Evolutionary conservation across 768 basidiomycete genomes (phyloP), one percentile per base, ranked within the genome.

Genomic region (Pleurotus tuber-regium): DNA sequence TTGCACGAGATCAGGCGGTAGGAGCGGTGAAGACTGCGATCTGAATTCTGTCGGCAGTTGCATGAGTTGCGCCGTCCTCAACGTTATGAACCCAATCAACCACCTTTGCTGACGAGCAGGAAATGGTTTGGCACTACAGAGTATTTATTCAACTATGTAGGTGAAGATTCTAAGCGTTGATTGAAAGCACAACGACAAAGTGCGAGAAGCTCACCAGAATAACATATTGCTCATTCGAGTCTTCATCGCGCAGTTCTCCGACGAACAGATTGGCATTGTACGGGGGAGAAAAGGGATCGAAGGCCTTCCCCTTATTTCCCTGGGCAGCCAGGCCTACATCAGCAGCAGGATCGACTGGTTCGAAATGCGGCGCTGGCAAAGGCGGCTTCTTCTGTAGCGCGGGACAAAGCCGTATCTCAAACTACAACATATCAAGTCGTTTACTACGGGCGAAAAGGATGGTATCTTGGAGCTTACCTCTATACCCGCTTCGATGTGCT

Each of bases 71-170:
- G 14, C 30, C 14, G 12, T 24, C 40, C 16, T 6, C 8, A 19
- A 5, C 23, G 23, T 19, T 23, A 21, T 21, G 11, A 36, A 24
- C 12, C 12, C 25, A 33, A 42, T 18, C n/a, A 53, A 73, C 30
- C 42, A 89, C 91, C 87, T 77, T 90, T 92, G 18, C 89, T 88
- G 38, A 89, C 82, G 48, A 97, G 67, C n/a, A 97, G 73, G 60
- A 97, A 92, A 63, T 98, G 95, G 39, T 84, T 75, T 0, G 86
- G 87, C 7, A 90, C 79, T 16, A 97, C 80, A 26, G 91, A 84
- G 67, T 80, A 96, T 69, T 92, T 93, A 69, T 93, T 94, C 61
- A 93, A 69, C 90, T 93, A 38, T 19, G 30, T 21, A n/a, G n/a
- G n/a, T 42, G 19, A n/a, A 8, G 21, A 48, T 14, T 6, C 2